phyloP scores from a whole-genome alignment of 768 basidiomycete species.

The Leccinellum luteum region DNA sequence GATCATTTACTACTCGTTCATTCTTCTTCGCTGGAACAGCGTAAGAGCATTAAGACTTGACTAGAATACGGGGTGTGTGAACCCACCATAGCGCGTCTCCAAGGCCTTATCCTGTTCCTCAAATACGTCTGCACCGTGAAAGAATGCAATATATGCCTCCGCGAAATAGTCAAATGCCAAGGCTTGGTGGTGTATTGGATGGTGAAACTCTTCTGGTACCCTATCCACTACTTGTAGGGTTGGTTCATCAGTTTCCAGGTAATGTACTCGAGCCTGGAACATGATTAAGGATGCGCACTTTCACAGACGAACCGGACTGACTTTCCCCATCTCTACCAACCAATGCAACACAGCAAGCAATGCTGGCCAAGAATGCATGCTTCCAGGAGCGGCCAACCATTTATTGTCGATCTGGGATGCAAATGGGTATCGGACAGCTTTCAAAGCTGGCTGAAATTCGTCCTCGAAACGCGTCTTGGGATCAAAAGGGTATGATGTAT shows the following conservation, averaged over 20 bases:
- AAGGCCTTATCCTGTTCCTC: constrained; percentile 66
- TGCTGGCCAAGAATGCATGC: constrained; percentile 89
- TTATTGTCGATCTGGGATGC: constrained; percentile 76
- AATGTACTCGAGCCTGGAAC: constrained; percentile 37
- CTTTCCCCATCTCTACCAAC: constrained; percentile 85
- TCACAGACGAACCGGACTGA: constrained; percentile 33
- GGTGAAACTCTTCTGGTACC: constrained; percentile 74
- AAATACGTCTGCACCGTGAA: constrained; percentile 66
- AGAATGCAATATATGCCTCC: constrained; percentile 64
- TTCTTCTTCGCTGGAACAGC: constrained; percentile 60
- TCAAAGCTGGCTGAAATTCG: constrained; percentile 74
- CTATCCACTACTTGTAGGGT: constrained; percentile 60
- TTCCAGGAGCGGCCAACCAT: constrained; percentile 84
- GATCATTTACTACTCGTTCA: constrained; percentile 58
- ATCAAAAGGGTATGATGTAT: constrained; percentile 63
- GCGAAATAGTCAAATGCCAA: constrained; percentile 75
- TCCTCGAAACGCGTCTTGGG: constrained; percentile 68
- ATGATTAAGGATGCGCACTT: not conserved
- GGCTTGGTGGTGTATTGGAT: constrained; percentile 69
- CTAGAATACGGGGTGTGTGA: not conserved
- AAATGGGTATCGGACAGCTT: constrained; percentile 79
- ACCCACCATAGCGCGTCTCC: constrained; percentile 74
- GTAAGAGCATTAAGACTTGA: not conserved
- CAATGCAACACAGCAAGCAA: constrained; percentile 89
- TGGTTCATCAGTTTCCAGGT: constrained; percentile 62